Evolutionary conservation across 73 alveolate species (phyloP), one percentile per base, ranked within the genome.

Genomic region (Tetrahymena borealis): DNA sequence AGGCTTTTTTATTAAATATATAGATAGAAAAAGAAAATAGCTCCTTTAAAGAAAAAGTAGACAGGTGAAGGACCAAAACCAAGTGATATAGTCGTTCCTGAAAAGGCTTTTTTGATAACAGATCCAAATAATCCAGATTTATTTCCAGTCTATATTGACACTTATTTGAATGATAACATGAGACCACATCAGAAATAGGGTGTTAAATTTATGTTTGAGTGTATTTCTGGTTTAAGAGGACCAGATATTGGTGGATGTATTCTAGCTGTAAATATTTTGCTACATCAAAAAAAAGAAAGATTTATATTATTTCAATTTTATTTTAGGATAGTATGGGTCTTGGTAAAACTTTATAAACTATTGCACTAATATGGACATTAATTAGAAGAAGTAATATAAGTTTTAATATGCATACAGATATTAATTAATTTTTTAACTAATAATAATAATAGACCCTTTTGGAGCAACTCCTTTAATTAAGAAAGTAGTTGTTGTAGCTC

Each of bases 281-380:
- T 41, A 18, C 16, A 3, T 7, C 33, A 41, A 41, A 41, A 24
- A 20, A 60, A 3, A 24, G 13, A n/a, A 15, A 3, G 3, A 18
- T 20, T n/a, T 4, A 40, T 40, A 15, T 7, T 40, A 40, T 60
- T 15, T 24, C 28, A 10, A 60, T n/a, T n/a, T n/a, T n/a, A 0
- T 7, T n/a, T 1, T 60, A 60, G 85, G 85, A 95, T 78, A 77
- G 91, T 32, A 95, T 95, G 97, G 97, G 97, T 38, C 91, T 94
- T 6, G 97, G 97, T 5, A 94, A 94, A 43, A 93, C 96, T 11
- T 39, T 94, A 13, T 37, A 91, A 40, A 78, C 97, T 16, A 91
- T 94, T 38, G 90, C 97, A 0, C 93, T 94, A 36, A 78, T 94
- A 33, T 94, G 91, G 90, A 38, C 95, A 15, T 18, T 92, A 18